Evolutionary conservation across 305 asterid species (phyloP), one percentile per base, ranked within the genome.

Genomic region (Petunia hybrid): DNA sequence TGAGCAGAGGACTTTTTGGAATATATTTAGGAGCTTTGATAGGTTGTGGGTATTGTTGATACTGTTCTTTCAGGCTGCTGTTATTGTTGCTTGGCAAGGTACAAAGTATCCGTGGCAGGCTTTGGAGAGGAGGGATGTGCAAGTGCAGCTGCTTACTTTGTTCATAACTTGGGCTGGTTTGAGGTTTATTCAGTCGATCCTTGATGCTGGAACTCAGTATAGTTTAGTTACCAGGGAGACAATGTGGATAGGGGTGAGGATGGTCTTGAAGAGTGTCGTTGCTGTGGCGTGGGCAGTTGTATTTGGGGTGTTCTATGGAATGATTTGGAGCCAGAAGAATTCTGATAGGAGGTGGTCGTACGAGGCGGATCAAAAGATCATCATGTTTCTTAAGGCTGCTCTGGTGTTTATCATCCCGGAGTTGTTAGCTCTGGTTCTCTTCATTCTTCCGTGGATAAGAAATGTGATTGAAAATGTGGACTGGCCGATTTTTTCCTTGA

Each of bases 1-100:
- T 63, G 99, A 95, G 92, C 99, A 96, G 89, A 83, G 99, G 78
- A 92, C 99, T 1, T 96, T 96, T 83, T 96, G 98, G 98, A 96
- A 94, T 84, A 66, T 96, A 45, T 96, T 91, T 84, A 87, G 99
- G 86, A 94, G 97, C 89, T 95, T 95, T 82, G 99, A 95, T 85
- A 89, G 94, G 88, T 79, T 95, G 83, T 95, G 99, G 99, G 90
- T 92, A 56, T 79, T 95, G 95, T 83, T 95, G 85, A 94, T 95
- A 63, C 87, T 95, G 81, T 94, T 87, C 86, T 94, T 91, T 84
- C 99, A 95, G 90, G 99, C 97, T 79, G 94, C 98, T 80, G 85
- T 90, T 45, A 87, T 95, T 81, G 92, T 95, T 80, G 98, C 98
- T 80, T 95, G 99, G 98, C 87, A 83, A 45, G 90, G 87, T 51